Conservation (phyloP, 805 yeast genomes). For the Yarrowia hollandica region DNA sequence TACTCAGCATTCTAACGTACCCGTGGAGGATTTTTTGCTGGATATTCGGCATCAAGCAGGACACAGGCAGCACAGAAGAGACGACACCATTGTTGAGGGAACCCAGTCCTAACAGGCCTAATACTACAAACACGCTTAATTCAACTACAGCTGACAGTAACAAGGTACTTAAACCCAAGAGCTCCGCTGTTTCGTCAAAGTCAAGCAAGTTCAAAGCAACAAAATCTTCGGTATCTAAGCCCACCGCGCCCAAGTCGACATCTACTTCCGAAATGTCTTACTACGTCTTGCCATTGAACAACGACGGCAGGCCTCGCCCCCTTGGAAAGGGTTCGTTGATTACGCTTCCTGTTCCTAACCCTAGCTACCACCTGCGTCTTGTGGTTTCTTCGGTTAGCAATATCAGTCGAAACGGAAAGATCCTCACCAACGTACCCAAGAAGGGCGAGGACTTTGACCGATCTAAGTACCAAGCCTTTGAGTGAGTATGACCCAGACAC, state of each 20-base stretch:
- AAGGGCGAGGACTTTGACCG: slow-evolving; percentile 54
- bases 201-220: neutral
- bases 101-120: neutral
- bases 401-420: slow-evolving; percentile 65
- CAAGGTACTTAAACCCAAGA: neutral
- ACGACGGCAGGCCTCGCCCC: slow-evolving; percentile 38
- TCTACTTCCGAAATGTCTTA: neutral
- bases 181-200: neutral
- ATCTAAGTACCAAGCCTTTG: slow-evolving; percentile 49
- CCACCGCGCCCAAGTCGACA: neutral
- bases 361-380: slow-evolving; percentile 52
- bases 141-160: neutral
- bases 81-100: slow-evolving; percentile 9
- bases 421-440: slow-evolving; percentile 74
- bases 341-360: slow-evolving; percentile 44
- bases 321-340: slow-evolving; percentile 43
- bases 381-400: slow-evolving; percentile 73
- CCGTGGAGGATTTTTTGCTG: slow-evolving; percentile 27
- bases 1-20: slow-evolving; percentile 18
- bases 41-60: slow-evolving; percentile 25
- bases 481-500: slow-evolving; percentile 34
- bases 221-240: neutral
- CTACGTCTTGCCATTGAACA: slow-evolving; percentile 35
- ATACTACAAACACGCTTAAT: slow-evolving; percentile 1
- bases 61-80: neutral